These are phyloP conservation scores for Hemisphaericaspora xylofermentans DNA, from an alignment of 1,139 yeast genomes.

Conservation along the genomic window DNA sequence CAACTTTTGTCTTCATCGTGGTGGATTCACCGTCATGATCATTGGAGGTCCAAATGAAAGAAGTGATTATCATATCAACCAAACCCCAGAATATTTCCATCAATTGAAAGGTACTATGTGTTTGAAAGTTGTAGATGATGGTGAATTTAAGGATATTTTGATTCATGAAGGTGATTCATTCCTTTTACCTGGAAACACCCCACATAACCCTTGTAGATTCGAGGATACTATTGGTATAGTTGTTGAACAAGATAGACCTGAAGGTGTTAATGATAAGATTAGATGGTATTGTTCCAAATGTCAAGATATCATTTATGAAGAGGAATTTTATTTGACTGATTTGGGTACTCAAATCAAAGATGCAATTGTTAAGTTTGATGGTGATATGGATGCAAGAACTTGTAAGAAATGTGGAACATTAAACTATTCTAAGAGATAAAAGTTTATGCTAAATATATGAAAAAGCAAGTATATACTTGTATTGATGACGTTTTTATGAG, in stretches of 20 bases:
- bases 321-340: slow-evolving; percentile 72
- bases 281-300: slow-evolving; percentile 88
- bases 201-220: slow-evolving; percentile 89
- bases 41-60: slow-evolving; percentile 96
- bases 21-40: slow-evolving; percentile 90
- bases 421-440: slow-evolving; percentile 59
- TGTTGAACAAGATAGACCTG: slow-evolving; percentile 91
- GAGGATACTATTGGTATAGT: slow-evolving; percentile 87
- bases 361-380: slow-evolving; percentile 73
- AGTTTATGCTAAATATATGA: no score
- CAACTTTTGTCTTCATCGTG: slow-evolving; percentile 84
- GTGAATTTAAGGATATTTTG: slow-evolving; percentile 68
- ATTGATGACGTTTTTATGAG: background rate
- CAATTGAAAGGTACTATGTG: slow-evolving; percentile 87
- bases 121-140: slow-evolving; percentile 77
- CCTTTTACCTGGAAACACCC: slow-evolving; percentile 77
- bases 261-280: slow-evolving; percentile 61
- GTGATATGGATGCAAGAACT: slow-evolving; percentile 60
- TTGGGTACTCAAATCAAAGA: slow-evolving; percentile 88
- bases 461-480: slow-evolving; percentile 14
- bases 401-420: slow-evolving; percentile 75
- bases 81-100: slow-evolving; percentile 92
- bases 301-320: slow-evolving; percentile 62
- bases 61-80: slow-evolving; percentile 90
- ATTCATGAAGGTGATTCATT: slow-evolving; percentile 88